A percentile compares a stretch with the other conserved stretches of the same genome.
Evolutionary conservation across 495 filamentous ascomycete genomes (phyloP).

Genomic region (Cercophora sp.): DNA sequence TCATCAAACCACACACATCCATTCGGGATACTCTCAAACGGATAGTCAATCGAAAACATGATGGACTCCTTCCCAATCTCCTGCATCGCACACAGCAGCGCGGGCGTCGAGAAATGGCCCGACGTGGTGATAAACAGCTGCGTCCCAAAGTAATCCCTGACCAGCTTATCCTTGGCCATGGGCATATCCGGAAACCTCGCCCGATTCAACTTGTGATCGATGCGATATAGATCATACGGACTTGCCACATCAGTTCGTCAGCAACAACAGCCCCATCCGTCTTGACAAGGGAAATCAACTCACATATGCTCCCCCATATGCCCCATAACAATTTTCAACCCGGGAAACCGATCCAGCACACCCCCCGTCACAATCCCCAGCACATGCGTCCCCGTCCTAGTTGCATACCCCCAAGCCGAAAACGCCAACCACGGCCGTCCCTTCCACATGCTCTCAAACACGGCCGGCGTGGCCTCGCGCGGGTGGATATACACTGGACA

Average conservation of each 20-base stretch:
- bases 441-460: slow-evolving; percentile 27
- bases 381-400: slow-evolving; percentile 39
- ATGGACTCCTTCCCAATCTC: slow-evolving; percentile 26
- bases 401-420: slow-evolving; percentile 26
- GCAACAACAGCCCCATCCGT: neutral
- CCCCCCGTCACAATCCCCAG: slow-evolving; percentile 30
- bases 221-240: slow-evolving; percentile 25
- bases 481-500: slow-evolving; percentile 59
- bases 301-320: slow-evolving; percentile 56
- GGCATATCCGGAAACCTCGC: slow-evolving; percentile 25
- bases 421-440: slow-evolving; percentile 40
- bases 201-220: slow-evolving; percentile 27
- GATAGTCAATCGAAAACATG: slow-evolving; percentile 57
- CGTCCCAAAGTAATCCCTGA: slow-evolving; percentile 24
- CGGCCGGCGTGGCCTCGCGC: slow-evolving; percentile 42
- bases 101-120: slow-evolving; percentile 51
- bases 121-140: slow-evolving; percentile 41
- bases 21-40: slow-evolving; percentile 48
- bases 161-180: slow-evolving; percentile 24
- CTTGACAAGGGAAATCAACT: neutral
- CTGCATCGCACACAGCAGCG: slow-evolving; percentile 24
- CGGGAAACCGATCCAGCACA: slow-evolving; percentile 50
- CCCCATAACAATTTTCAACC: slow-evolving; percentile 58
- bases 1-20: slow-evolving; percentile 28
- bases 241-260: neutral